Evolutionary conservation across 371 early-diverging fungal species (phyloP).

Genomic region (Apophysomyces trapeziformis): DNA sequence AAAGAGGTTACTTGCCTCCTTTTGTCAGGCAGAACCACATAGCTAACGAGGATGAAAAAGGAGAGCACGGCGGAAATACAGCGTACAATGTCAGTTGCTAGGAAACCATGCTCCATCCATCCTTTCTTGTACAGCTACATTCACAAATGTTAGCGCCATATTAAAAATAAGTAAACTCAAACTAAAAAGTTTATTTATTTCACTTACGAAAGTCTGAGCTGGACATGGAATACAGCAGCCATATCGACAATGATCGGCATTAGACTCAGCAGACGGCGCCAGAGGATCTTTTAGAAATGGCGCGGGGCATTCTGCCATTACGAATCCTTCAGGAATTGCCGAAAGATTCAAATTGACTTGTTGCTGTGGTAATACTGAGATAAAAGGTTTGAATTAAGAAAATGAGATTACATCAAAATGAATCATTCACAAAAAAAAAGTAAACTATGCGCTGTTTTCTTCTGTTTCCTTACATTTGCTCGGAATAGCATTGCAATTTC

Average conservation of each 20-base stretch:
- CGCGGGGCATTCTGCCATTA: conserved; percentile 27
- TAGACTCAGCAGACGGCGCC: conserved; percentile 16
- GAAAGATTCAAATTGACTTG: conserved; percentile 22
- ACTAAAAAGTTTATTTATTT: neutral
- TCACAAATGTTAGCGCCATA: neutral
- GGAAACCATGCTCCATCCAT: conserved; percentile 41
- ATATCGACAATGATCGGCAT: conserved; percentile 19
- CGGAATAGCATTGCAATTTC: conserved; percentile 43
- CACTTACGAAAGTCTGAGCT: conserved; percentile 27
- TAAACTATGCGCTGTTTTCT: conserved; percentile 25
- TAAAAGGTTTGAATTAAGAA: neutral
- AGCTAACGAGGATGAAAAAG: conserved; percentile 55
- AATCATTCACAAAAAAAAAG: neutral
- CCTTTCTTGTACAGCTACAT: conserved; percentile 41
- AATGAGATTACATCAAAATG: too few relatives aligned
- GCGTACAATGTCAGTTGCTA: conserved; percentile 48
- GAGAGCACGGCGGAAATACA: conserved; percentile 49
- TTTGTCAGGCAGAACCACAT: conserved; percentile 57
- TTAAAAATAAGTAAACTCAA: neutral
- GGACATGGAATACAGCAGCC: conserved; percentile 42
- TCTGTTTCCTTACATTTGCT: conserved; percentile 10
- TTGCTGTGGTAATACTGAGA: conserved; percentile 4
- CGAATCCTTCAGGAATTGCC: conserved; percentile 24
- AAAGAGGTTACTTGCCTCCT: conserved; percentile 24
- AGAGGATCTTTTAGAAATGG: conserved; percentile 35